phyloP scores from a whole-genome alignment of 208 protist species.

The Balamuthia mandrillaris region DNA sequence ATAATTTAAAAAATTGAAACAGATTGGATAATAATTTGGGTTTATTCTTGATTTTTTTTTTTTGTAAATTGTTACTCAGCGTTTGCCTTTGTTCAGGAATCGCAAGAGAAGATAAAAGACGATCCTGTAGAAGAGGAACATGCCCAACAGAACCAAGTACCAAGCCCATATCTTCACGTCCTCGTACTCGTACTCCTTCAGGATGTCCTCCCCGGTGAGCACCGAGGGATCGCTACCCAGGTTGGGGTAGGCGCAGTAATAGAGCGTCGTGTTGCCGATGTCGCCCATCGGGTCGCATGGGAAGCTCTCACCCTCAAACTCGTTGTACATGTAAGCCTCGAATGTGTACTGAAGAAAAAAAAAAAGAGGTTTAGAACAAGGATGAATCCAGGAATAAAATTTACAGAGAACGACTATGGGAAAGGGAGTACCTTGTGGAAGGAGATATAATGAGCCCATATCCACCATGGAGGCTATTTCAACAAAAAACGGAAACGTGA shows the following conservation, averaged over 20 bases:
- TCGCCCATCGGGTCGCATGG: neutral
- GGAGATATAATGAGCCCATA: conserved; percentile 33
- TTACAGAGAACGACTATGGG: conserved; percentile 21
- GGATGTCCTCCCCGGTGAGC: neutral
- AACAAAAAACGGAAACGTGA: too few species aligned
- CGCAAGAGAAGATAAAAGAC: neutral
- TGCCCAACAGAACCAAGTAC: conserved; percentile 4
- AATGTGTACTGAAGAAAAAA: neutral
- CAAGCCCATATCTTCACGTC: neutral
- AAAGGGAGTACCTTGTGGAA: too few species aligned
- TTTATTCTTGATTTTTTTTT: too few species aligned
- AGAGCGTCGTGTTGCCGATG: neutral
- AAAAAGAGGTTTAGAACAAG: neutral
- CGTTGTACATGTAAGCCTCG: conserved; percentile 24
- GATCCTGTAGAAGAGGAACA: conserved; percentile 5
- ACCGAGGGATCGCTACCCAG: neutral
- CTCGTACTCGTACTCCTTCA: neutral
- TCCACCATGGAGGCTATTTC: conserved; percentile 11
- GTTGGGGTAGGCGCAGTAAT: conserved; percentile 17
- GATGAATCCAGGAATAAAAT: neutral
- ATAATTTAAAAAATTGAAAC: too few species aligned
- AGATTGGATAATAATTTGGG: too few species aligned
- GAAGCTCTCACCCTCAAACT: neutral
- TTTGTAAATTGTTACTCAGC: neutral
- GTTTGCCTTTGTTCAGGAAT: conserved; percentile 6